These are phyloP conservation scores for Coemansia sp. DNA, from an alignment of 192 early-diverging fungal genomes.

Conservation along the genomic window DNA sequence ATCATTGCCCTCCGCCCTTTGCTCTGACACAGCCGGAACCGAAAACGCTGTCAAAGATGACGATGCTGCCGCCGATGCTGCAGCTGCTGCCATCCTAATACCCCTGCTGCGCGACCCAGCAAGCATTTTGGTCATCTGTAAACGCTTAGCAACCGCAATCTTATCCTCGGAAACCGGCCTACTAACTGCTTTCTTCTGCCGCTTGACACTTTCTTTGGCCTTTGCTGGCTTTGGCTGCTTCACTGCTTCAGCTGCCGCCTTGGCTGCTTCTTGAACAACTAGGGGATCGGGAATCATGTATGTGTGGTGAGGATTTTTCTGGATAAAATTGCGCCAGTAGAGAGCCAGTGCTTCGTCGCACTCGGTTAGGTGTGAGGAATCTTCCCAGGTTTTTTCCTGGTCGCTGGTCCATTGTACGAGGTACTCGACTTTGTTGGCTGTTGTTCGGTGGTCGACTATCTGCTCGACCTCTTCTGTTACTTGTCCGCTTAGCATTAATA, in stretches of 20 bases:
- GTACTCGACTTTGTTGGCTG: constrained; percentile 28
- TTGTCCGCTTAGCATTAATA: background rate
- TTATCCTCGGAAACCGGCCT: constrained; percentile 11
- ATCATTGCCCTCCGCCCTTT: too few relatives aligned
- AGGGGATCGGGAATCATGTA: background rate
- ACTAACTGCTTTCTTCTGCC: background rate
- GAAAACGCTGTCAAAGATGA: too few relatives aligned
- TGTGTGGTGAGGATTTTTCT: constrained; percentile 3
- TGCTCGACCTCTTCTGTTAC: constrained; percentile 13
- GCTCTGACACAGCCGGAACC: too few relatives aligned
- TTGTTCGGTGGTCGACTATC: constrained; percentile 12
- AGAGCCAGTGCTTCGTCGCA: constrained; percentile 14
- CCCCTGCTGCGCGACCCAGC: constrained; percentile 5
- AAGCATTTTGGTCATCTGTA: constrained; percentile 37
- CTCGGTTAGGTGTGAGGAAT: constrained; percentile 7
- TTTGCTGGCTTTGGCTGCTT: background rate
- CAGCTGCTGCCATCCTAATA: background rate
- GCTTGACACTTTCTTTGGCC: background rate
- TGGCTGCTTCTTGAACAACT: background rate
- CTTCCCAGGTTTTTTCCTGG: constrained; percentile 34
- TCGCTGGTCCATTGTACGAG: constrained; percentile 38
- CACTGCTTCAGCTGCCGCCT: background rate
- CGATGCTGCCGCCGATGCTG: background rate
- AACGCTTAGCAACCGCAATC: constrained; percentile 35
- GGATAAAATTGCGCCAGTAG: constrained; percentile 23